A percentile compares a stretch with the other conserved stretches of the same genome.
Evolutionary conservation across 2,329 filamentous ascomycete species (phyloP).

Genomic region (Ceratocystis colombiana): DNA sequence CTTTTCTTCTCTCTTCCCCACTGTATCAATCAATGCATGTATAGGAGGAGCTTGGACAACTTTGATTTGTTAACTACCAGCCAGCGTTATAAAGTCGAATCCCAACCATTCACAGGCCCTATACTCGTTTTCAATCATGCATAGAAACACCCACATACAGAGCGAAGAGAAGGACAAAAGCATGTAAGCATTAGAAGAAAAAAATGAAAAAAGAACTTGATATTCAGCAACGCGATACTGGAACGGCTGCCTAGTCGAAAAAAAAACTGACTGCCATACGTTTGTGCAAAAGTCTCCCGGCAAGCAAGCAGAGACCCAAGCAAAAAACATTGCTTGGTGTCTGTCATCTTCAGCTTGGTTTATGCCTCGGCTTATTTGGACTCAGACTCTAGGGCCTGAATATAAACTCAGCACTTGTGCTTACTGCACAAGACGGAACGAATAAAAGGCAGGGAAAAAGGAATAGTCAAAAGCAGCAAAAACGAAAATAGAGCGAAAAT

Average conservation of each 20-base stretch:
- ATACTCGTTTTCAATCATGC: too few species aligned
- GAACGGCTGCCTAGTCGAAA: slow-evolving; percentile 1
- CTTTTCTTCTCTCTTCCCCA: neutral
- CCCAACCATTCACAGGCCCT: too few species aligned
- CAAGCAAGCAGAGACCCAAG: neutral
- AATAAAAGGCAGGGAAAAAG: neutral
- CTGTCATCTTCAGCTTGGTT: neutral
- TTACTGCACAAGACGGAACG: too few species aligned
- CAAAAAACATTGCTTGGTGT: neutral
- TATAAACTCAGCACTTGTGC: too few species aligned
- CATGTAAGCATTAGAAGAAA: neutral
- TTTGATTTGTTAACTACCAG: neutral
- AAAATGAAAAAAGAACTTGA: slow-evolving; percentile 4
- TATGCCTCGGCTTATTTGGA: neutral
- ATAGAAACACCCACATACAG: neutral
- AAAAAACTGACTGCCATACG: neutral
- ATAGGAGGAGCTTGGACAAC: slow-evolving; percentile 5
- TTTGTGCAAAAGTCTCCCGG: neutral
- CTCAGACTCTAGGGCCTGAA: too few species aligned
- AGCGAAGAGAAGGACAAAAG: neutral
- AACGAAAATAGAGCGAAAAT: neutral
- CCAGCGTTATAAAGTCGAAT: neutral
- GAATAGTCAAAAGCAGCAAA: neutral
- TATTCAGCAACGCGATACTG: slow-evolving; percentile 10
- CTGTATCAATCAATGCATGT: slow-evolving; percentile 1